These are phyloP conservation scores for Sclerotinia sclerotiorum DNA, from an alignment of 2,329 filamentous ascomycete genomes.

Conservation along the genomic window DNA sequence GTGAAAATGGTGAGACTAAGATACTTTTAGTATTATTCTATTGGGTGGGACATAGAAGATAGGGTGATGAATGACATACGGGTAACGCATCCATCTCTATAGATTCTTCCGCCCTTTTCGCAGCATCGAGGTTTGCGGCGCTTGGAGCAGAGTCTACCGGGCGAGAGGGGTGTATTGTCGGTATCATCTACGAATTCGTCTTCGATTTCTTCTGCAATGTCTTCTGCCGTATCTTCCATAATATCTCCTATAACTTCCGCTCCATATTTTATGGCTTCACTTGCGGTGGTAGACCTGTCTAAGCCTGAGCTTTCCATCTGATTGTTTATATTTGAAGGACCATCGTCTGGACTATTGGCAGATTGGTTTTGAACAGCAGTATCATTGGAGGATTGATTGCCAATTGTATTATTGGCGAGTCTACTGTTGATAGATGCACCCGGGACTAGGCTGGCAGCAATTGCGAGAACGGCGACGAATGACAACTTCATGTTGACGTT, in stretches of 20 bases:
- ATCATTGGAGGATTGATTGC: not conserved
- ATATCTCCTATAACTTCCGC: not conserved
- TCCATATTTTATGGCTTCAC: not conserved
- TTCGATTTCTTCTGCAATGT: not conserved
- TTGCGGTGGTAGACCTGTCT: not conserved
- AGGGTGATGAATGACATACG: not conserved
- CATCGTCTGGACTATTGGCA: not conserved
- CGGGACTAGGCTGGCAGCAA: not conserved
- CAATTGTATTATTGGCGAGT: not conserved
- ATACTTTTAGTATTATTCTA: not conserved
- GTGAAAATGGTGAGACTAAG: not conserved
- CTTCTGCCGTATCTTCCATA: not conserved
- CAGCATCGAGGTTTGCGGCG: constrained; percentile 10
- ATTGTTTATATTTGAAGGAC: not conserved
- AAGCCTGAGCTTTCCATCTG: not conserved
- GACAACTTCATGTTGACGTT: constrained; percentile 1
- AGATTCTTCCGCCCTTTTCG: not conserved
- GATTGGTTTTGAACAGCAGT: not conserved
- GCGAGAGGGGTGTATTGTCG: not conserved
- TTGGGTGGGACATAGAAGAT: not conserved
- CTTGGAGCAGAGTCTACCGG: not conserved
- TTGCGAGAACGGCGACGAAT: not conserved
- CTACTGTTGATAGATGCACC: not conserved
- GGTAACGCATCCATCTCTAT: constrained; percentile 5
- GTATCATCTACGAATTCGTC: not conserved